These are phyloP conservation scores for Coelastrella sp. DNA, from an alignment of 139 green algal species.

Conservation along the genomic window DNA sequence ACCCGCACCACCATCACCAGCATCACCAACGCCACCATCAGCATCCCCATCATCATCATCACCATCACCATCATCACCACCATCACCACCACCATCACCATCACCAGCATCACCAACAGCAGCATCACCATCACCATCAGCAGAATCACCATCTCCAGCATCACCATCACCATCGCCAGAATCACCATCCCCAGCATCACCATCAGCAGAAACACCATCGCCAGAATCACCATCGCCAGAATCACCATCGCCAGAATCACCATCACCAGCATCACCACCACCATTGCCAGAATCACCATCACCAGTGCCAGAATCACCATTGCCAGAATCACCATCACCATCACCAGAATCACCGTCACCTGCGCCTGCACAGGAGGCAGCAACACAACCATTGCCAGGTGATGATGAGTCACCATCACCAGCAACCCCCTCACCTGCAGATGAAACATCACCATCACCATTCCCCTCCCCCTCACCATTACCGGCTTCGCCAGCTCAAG, in stretches of 20 bases:
- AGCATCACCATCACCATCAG: not conserved
- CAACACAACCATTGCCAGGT: not conserved
- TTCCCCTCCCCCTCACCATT: too few relatives aligned
- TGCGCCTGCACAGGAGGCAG: not conserved
- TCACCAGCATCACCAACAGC: not conserved
- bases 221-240: too few relatives aligned
- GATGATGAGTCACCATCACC: too few relatives aligned
- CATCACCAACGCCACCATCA: too few relatives aligned
- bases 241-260: not conserved
- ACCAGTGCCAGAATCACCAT: not conserved
- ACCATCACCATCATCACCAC: not conserved
- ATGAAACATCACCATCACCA: too few relatives aligned
- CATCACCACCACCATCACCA: not conserved
- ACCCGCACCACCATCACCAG: too few relatives aligned
- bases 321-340: slow-evolving; percentile 26
- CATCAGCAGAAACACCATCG: not conserved
- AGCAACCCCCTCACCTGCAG: too few relatives aligned
- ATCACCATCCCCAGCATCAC: not conserved
- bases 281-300: not conserved
- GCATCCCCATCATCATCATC: too few relatives aligned
- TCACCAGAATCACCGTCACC: not conserved
- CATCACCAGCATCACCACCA: not conserved
- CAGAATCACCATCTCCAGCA: not conserved
- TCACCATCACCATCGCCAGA: not conserved
- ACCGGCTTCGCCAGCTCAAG: too few relatives aligned